phyloP scores from a whole-genome alignment of 176 grass and related monocot species.

The Eleusine indica region DNA sequence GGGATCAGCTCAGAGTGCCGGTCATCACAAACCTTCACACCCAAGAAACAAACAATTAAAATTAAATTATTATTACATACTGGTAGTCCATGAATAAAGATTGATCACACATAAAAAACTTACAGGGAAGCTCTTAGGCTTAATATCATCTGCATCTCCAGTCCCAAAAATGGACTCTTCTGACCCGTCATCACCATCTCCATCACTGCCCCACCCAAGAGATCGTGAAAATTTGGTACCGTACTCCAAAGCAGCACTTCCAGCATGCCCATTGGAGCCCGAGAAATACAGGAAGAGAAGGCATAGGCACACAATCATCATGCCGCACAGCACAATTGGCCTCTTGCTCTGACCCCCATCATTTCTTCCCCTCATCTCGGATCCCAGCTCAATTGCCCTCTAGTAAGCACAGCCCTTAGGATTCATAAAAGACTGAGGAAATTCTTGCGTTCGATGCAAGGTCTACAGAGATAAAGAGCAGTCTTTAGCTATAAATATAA shows the following conservation, averaged over 20 bases:
- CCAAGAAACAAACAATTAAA: slow-evolving; percentile 31
- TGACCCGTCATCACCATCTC: slow-evolving; percentile 46
- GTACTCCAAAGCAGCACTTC: slow-evolving; percentile 69
- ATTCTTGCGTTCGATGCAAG: slow-evolving; percentile 11
- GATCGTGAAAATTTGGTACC: slow-evolving; percentile 80
- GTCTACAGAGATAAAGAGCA: slow-evolving; percentile 36
- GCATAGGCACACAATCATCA: slow-evolving; percentile 67
- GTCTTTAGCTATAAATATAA: slow-evolving; percentile 21
- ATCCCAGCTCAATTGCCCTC: slow-evolving; percentile 36
- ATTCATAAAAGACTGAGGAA: slow-evolving; percentile 34
- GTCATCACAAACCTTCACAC: slow-evolving; percentile 82
- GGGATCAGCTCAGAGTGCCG: slow-evolving; percentile 95
- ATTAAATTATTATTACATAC: not conserved
- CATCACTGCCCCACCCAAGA: slow-evolving; percentile 70
- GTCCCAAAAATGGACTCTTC: slow-evolving; percentile 87
- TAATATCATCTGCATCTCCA: slow-evolving; percentile 52
- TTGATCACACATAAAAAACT: slow-evolving; percentile 36
- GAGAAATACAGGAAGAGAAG: slow-evolving; percentile 91
- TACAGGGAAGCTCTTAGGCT: slow-evolving; percentile 86
- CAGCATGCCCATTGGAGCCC: slow-evolving; percentile 54
- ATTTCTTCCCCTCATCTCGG: slow-evolving; percentile 79
- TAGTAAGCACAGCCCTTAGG: slow-evolving; percentile 31
- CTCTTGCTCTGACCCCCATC: slow-evolving; percentile 75
- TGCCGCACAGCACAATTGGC: slow-evolving; percentile 54
- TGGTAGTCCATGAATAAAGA: not conserved